Evolutionary conservation across 768 basidiomycete genomes (phyloP).

Genomic region (Dictyophora rubrovolvata): DNA sequence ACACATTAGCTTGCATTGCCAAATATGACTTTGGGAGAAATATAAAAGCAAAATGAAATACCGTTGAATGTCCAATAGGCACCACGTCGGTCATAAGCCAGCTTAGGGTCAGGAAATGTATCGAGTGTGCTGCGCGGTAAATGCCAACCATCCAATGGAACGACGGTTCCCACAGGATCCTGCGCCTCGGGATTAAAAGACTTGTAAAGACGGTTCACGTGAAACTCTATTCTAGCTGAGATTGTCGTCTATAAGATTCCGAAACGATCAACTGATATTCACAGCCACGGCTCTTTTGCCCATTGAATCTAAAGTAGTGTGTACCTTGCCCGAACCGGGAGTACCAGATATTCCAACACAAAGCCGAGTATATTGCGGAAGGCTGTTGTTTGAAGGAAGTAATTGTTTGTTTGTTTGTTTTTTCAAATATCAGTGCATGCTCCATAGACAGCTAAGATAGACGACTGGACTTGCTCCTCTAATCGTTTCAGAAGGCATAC

Average conservation of each 20-base stretch:
- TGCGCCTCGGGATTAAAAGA: constrained; percentile 6
- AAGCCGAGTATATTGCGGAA: constrained; percentile 30
- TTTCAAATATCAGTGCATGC: constrained; percentile 13
- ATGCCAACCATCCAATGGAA: constrained; percentile 92
- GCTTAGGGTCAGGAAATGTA: constrained; percentile 58
- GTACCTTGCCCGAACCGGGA: constrained; percentile 84
- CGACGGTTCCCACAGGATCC: constrained; percentile 41
- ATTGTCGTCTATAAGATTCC: not conserved
- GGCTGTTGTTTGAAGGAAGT: constrained; percentile 14
- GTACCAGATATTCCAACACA: constrained; percentile 67
- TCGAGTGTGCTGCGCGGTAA: constrained; percentile 71
- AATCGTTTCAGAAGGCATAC: constrained; percentile 25
- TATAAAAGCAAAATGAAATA: constrained; percentile 1
- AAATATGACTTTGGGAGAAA: constrained; percentile 1
- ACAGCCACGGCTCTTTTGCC: constrained; percentile 34
- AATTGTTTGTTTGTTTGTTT: constrained; percentile 9
- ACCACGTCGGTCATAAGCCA: constrained; percentile 73
- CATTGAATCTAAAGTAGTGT: constrained; percentile 48
- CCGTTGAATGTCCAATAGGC: constrained; percentile 90
- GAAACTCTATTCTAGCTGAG: constrained; percentile 6
- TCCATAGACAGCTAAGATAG: not conserved
- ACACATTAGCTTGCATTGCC: not conserved
- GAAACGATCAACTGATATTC: constrained; percentile 20
- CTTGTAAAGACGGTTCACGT: constrained; percentile 1
- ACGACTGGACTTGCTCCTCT: constrained; percentile 14